Base-by-base conservation (phyloP, 2,329 filamentous ascomycete genomes). In the Colletotrichum sp. region DNA sequence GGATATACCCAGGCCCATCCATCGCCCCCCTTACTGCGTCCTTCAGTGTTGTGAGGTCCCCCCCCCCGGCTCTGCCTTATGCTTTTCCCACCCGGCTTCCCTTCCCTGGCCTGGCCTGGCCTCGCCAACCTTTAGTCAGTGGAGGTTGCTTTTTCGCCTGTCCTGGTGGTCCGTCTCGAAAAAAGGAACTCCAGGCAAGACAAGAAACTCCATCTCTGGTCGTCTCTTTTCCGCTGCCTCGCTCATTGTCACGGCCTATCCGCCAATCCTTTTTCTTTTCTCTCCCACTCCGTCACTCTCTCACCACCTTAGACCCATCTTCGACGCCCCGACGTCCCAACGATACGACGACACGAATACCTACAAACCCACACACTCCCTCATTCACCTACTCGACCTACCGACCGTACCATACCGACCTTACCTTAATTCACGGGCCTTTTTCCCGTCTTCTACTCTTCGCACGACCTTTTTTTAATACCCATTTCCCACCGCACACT, bases 391-490 rank as follows among this genome's bases (percentile, higher is more conserved):
- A 22, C 44, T 49, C 44, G 44, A 49, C 44, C 44, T 49, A 49
- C 44, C 44, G 44, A 49, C 44, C 44, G 44, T 22, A 49, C 44
- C 44, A 16, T 25, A 32, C 57, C 34, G 39, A 44, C 55, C 39
- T 30, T 61, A 30, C 73, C 29, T 65, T 66, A 61, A 76, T 73
- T 63, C 74, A 69, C 74, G 59, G 70, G 34, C 70, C 70, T 74
- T 72, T 66, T 52, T n/a, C 57, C 34, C 25, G 30, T 22, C 59
- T 49, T 39, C 25, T 59, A 62, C 55, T 67, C 70, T 72, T 73
- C 70, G 64, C 70, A 73, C 74, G 74, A 69, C 57, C 73, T 32
- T 64, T 73, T 76, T 63, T 61, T 69, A 64, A 76, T 76, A 69
- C 70, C 70, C 15, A 49, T 27, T 68, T 62, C 70, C 70, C 44